Conservation (phyloP, 176 grass and related monocot species). For the Lolium perenne region DNA sequence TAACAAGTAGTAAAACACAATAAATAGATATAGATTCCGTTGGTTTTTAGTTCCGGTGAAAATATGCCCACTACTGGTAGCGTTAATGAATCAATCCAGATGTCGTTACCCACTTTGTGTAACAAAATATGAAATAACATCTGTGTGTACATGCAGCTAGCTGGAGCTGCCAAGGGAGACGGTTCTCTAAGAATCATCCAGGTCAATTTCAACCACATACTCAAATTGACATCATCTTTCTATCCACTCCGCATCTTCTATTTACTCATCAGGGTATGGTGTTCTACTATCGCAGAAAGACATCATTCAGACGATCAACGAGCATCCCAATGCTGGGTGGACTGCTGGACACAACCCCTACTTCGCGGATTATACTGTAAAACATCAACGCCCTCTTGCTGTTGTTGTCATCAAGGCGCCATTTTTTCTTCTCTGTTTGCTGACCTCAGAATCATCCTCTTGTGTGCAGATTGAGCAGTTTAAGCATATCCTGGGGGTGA, state of each 20-base stretch:
- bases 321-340: conserved; percentile 80
- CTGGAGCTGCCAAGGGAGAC: conserved; percentile 17
- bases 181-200: conserved; percentile 45
- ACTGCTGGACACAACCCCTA: conserved; percentile 65
- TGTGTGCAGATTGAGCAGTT: conserved; percentile 72
- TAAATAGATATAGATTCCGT: background rate
- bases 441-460: background rate
- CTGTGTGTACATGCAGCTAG: conserved; percentile 35
- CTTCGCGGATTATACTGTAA: conserved; percentile 84
- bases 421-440: background rate
- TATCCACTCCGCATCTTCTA: background rate
- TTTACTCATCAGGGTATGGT: conserved; percentile 1
- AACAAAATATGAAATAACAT: background rate
- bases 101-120: background rate
- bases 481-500: conserved; percentile 87
- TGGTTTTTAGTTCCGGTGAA: background rate
- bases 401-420: background rate
- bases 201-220: conserved; percentile 1
- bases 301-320: conserved; percentile 73
- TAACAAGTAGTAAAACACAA: background rate
- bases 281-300: conserved; percentile 47
- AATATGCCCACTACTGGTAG: background rate
- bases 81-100: background rate
- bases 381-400: conserved; percentile 3
- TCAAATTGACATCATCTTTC: background rate